Base-by-base conservation (phyloP, 352 stramenopile species). In the Globisporangium uncinulatum region DNA sequence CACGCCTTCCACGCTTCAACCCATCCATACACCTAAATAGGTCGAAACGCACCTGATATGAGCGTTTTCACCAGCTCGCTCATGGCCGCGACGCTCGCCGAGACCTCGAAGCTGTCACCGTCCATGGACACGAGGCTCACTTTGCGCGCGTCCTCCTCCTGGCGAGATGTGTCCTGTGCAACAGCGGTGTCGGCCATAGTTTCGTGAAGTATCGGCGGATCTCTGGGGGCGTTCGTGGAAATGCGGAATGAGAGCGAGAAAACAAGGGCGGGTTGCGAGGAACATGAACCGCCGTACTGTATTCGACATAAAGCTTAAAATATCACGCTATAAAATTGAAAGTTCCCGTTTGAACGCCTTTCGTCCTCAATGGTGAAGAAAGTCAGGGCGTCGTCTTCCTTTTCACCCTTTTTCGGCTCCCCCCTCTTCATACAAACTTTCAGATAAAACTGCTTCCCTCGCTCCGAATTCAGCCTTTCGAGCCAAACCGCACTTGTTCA, bases 61-160 rank as follows among this genome's bases (percentile, higher is more conserved):
- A 99, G 98, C 46, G 90, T 97, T 74, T 98, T 98, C 45, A 99
- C 96, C 36, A 99, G 84, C 69, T 99, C 96, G 44, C 86, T 98
- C 95, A 99, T 99, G 71, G 90, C 88, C 5, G 96, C 96, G 51
- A 99, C 94, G 43, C 79, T 86, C 29, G 87, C 80, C 45, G 92
- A 79, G 36, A 99, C 92, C 63, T 97, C 79, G 76, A 99, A 99
- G 62, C 83, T 89, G 67, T 99, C 95, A 61, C 96, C 97, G 65
- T 99, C 97, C 81, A 98, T 97, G 13, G 80, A 94, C 34, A 92
- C 82, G 20, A 94, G 63, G 70, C 86, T 91, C 51, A 94, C 84
- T 67, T 90, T 92, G 72, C 79, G 83, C 49, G 74, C 54, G 62
- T 92, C 82, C 60, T 94, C 84, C 73, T 87, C 76, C 62, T 82